Conservation (phyloP, 495 filamentous ascomycete genomes). For the Talaromyces stipitatus region DNA sequence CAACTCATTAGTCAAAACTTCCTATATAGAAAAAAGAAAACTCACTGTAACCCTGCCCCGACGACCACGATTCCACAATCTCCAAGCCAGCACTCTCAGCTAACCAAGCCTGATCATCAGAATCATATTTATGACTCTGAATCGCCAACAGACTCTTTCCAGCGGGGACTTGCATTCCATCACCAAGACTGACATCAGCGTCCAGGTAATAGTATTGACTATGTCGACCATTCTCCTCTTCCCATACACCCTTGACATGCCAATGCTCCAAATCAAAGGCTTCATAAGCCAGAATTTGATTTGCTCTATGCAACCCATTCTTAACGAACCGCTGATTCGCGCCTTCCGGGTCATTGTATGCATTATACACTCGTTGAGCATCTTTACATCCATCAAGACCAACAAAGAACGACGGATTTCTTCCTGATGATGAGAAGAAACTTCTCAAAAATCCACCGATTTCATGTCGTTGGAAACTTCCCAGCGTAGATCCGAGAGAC, state of each 20-base stretch:
- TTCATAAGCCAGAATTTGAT: conserved; percentile 51
- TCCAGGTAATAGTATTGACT: not conserved
- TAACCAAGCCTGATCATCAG: not conserved
- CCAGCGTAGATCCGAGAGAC: conserved; percentile 63
- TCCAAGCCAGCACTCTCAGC: not conserved
- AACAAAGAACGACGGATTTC: conserved; percentile 52
- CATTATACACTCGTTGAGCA: conserved; percentile 54
- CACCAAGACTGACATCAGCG: not conserved
- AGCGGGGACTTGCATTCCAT: not conserved
- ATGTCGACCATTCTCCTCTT: not conserved
- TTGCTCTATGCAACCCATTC: conserved; percentile 64
- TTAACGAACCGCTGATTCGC: conserved; percentile 58
- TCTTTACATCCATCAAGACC: conserved; percentile 65
- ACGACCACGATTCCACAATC: not conserved
- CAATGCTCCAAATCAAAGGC: conserved; percentile 57
- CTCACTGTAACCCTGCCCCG: not conserved
- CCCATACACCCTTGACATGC: conserved; percentile 19
- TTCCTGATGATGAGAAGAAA: conserved; percentile 31
- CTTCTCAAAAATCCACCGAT: conserved; percentile 3
- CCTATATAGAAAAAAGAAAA: not conserved
- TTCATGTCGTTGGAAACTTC: conserved; percentile 8
- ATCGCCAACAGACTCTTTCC: not conserved
- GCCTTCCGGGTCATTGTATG: conserved; percentile 64
- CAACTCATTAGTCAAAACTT: not conserved
- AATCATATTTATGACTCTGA: conserved; percentile 3